Evolutionary conservation across 306 rosid species (phyloP).

Genomic region (Chamaecrista fasciculata): DNA sequence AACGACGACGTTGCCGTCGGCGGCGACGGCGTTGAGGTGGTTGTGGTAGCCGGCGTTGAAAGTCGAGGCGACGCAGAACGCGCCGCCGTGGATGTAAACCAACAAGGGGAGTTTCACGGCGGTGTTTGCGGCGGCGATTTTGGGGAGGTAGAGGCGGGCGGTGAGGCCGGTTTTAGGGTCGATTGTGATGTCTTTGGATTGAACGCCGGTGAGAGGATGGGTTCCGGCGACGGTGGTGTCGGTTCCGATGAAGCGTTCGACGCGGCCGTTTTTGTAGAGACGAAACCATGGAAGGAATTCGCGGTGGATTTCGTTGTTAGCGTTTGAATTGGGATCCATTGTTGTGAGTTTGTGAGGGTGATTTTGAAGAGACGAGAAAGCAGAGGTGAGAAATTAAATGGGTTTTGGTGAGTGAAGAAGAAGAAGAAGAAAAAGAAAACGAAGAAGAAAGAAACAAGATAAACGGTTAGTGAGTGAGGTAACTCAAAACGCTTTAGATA

Average conservation of each 20-base stretch:
- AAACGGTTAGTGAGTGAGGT: too few relatives aligned
- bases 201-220: conserved; percentile 39
- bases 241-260: conserved; percentile 44
- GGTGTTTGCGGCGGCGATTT: conserved; percentile 6
- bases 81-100: conserved; percentile 71
- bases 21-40: conserved; percentile 36
- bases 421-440: too few relatives aligned
- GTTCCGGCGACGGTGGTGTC: conserved; percentile 41
- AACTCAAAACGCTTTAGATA: too few relatives aligned
- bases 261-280: conserved; percentile 58
- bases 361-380: too few relatives aligned
- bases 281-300: conserved; percentile 42
- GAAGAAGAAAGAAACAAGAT: too few relatives aligned
- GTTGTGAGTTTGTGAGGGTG: not conserved
- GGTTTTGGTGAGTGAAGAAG: too few relatives aligned
- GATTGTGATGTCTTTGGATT: conserved; percentile 56
- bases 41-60: conserved; percentile 40
- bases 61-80: conserved; percentile 47
- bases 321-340: not conserved
- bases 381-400: too few relatives aligned
- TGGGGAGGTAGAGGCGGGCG: conserved; percentile 56
- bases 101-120: conserved; percentile 48
- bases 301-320: conserved; percentile 23
- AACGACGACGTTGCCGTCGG: conserved; percentile 39
- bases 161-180: conserved; percentile 40